Percentiles rank a stretch among this genome's conserved stretches.
These are phyloP conservation scores for Endogone sp. DNA, from an alignment of 192 early-diverging fungal species.

Conservation along the genomic window DNA sequence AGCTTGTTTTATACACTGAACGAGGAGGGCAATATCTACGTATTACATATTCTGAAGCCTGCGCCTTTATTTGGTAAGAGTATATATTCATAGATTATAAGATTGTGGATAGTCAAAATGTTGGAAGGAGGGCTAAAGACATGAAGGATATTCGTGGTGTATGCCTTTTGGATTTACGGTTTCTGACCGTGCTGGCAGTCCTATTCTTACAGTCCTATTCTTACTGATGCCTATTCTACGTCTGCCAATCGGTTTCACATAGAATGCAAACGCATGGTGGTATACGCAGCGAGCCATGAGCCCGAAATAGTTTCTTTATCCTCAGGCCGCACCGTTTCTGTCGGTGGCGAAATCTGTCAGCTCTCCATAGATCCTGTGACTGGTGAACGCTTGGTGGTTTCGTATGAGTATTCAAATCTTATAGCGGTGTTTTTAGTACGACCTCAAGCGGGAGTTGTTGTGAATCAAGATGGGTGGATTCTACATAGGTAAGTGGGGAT, in stretches of 20 bases:
- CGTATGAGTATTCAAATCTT: constrained; percentile 43
- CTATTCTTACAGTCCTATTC: no score
- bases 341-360: constrained; percentile 47
- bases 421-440: constrained; percentile 37
- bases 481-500: constrained; percentile 26
- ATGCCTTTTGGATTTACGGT: no score
- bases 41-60: constrained; percentile 30
- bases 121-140: not conserved
- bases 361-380: constrained; percentile 42
- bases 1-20: constrained; percentile 51
- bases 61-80: not conserved
- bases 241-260: no score
- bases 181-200: no score
- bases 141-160: not conserved
- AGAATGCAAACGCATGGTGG: not conserved
- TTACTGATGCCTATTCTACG: no score
- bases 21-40: constrained; percentile 33
- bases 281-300: not conserved
- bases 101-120: not conserved
- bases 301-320: not conserved
- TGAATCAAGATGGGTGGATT: constrained; percentile 27
- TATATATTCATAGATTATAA: not conserved
- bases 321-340: constrained; percentile 1
- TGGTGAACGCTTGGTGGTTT: constrained; percentile 49
- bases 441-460: constrained; percentile 17